Evolutionary conservation across 257 asterid genomes (phyloP).

Genomic region (Henckelia pumila): DNA sequence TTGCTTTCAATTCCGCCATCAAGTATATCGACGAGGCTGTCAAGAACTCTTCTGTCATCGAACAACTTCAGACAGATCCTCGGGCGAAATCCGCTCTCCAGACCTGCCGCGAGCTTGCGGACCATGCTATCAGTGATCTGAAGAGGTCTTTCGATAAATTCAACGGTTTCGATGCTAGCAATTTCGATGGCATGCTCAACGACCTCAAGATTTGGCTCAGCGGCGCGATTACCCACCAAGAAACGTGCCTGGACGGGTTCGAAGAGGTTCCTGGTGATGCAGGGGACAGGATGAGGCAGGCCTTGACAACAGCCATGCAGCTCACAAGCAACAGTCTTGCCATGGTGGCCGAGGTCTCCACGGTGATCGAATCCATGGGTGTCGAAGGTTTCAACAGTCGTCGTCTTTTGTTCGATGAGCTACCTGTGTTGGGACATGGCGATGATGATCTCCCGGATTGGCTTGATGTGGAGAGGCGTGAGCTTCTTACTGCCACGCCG

Average conservation of each 20-base stretch:
- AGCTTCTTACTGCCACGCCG: constrained; percentile 30
- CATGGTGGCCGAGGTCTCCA: constrained; percentile 71
- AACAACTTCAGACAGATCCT: constrained; percentile 39
- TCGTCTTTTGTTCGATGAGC: constrained; percentile 44
- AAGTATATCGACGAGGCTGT: constrained; percentile 34
- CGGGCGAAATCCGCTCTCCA: constrained; percentile 51
- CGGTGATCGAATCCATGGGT: constrained; percentile 40
- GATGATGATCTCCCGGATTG: constrained; percentile 37
- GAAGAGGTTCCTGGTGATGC: constrained; percentile 48
- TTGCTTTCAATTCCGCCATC: constrained; percentile 48
- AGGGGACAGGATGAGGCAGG: constrained; percentile 50
- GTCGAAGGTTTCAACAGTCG: constrained; percentile 31
- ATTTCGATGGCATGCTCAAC: constrained; percentile 38
- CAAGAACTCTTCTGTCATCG: constrained; percentile 40
- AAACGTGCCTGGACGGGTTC: constrained; percentile 80
- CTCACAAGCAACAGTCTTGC: constrained; percentile 82
- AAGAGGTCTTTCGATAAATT: constrained; percentile 45
- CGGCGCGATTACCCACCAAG: constrained; percentile 76
- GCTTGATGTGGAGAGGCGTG: constrained; percentile 36
- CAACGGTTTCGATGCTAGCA: constrained; percentile 42
- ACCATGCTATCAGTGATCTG: constrained; percentile 52
- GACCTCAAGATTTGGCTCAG: constrained; percentile 79
- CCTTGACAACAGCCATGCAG: constrained; percentile 49
- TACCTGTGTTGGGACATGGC: constrained; percentile 29
- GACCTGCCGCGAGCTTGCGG: constrained; percentile 49